These are phyloP conservation scores for Bipolaris zeicola DNA, from an alignment of 2,329 filamentous ascomycete genomes.

Conservation along the genomic window DNA sequence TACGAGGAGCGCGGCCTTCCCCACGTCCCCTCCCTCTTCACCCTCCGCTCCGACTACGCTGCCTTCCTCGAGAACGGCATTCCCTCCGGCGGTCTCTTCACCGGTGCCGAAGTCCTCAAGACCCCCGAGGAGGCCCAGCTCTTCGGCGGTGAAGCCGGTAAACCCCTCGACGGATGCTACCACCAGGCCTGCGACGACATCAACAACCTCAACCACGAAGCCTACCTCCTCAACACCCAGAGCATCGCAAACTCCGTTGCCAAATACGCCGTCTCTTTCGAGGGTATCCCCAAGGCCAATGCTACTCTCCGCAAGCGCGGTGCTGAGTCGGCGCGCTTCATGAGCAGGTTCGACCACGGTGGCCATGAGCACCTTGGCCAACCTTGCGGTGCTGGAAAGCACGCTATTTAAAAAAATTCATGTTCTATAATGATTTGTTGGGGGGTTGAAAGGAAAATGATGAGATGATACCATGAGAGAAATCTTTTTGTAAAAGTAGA, in stretches of 20 bases:
- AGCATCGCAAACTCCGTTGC: conserved; percentile 49
- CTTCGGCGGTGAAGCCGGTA: conserved; percentile 48
- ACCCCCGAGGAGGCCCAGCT: conserved; percentile 44
- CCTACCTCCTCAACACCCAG: conserved; percentile 47
- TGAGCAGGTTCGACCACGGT: conserved; percentile 32
- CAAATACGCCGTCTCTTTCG: conserved; percentile 46
- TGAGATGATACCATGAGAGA: conserved; percentile 4
- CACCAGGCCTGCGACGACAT: conserved; percentile 47
- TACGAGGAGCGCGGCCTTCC: conserved; percentile 42
- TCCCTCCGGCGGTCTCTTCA: conserved; percentile 49
- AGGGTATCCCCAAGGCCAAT: conserved; percentile 42
- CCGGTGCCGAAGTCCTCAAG: conserved; percentile 50
- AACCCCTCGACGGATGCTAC: conserved; percentile 47
- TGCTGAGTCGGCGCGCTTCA: conserved; percentile 31
- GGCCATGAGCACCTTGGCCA: conserved; percentile 37
- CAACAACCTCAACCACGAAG: conserved; percentile 45
- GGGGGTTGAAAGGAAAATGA: neutral
- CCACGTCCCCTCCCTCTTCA: conserved; percentile 45
- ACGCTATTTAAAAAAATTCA: conserved; percentile 15
- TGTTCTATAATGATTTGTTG: neutral
- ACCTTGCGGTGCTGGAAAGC: conserved; percentile 30
- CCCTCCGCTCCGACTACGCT: conserved; percentile 50
- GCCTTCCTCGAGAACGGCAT: conserved; percentile 51
- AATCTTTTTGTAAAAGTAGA: neutral
- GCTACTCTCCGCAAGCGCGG: conserved; percentile 36